Evolutionary conservation across 257 asterid species (phyloP).

Genomic region (Rauvolfia tetraphylla): DNA sequence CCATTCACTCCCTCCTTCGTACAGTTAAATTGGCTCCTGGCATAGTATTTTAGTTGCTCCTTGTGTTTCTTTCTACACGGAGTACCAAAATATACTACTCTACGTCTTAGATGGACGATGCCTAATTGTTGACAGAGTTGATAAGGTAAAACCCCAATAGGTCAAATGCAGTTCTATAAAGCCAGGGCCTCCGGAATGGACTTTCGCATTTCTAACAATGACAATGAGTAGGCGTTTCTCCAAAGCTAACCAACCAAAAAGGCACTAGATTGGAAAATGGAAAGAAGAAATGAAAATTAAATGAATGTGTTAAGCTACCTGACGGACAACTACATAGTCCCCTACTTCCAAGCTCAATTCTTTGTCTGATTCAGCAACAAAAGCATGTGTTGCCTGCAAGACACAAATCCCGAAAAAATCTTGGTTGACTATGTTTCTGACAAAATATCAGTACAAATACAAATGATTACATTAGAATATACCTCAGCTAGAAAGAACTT

Average conservation of each 20-base stretch:
- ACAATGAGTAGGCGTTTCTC: too few species aligned
- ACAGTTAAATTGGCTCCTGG: too few species aligned
- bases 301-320: constrained; percentile 34
- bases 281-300: not conserved
- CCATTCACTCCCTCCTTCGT: too few species aligned
- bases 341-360: constrained; percentile 81
- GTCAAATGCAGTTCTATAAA: not conserved
- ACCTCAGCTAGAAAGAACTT: constrained; percentile 96
- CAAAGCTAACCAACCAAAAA: not conserved
- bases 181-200: not conserved
- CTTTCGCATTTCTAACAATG: not conserved
- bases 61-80: too few species aligned
- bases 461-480: constrained; percentile 12
- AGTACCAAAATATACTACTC: not conserved
- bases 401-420: not conserved
- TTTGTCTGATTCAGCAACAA: constrained; percentile 72
- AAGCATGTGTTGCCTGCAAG: constrained; percentile 69
- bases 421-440: constrained; percentile 7
- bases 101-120: too few species aligned
- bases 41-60: too few species aligned
- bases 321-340: constrained; percentile 80
- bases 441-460: not conserved
- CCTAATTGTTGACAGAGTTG: not conserved
- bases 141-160: not conserved
- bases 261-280: not conserved